A percentile compares a stretch with the other conserved stretches of the same genome.
Evolutionary conservation across 345 rosid genomes (phyloP).

Genomic region (Carallia pectinifolia): DNA sequence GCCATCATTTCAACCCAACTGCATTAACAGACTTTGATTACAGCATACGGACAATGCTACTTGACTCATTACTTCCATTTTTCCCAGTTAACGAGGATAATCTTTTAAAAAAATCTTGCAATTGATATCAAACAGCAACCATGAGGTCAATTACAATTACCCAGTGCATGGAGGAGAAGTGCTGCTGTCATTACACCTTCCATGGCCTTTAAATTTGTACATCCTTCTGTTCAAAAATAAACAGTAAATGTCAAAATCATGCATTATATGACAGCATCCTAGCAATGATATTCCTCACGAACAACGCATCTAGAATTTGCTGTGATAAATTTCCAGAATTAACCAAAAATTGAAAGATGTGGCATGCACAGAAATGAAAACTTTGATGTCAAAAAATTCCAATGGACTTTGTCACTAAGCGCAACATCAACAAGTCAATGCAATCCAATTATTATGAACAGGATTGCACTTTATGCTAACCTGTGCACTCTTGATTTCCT

Average conservation of each 20-base stretch:
- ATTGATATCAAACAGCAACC: neutral
- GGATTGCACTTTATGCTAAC: slow-evolving; percentile 28
- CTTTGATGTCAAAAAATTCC: no score
- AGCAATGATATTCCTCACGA: no score
- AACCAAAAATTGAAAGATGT: no score
- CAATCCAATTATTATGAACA: neutral
- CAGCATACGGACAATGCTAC: neutral
- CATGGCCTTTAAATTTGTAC: slow-evolving; percentile 76
- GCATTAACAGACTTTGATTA: slow-evolving; percentile 18
- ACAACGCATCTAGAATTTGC: no score
- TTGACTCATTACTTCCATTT: neutral
- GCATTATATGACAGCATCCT: neutral
- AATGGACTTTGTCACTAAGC: neutral
- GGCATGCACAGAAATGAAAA: no score
- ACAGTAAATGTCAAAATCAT: neutral
- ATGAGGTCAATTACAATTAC: slow-evolving; percentile 28
- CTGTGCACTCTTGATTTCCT: slow-evolving; percentile 58
- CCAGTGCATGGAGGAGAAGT: slow-evolving; percentile 89
- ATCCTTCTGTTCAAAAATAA: slow-evolving; percentile 49
- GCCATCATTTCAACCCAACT: slow-evolving; percentile 99
- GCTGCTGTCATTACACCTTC: slow-evolving; percentile 64
- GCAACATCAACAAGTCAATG: neutral
- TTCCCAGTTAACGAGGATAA: neutral
- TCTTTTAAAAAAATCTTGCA: no score
- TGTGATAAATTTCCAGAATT: no score